Conservation (phyloP, 306 rosid species). For the Calophaca sinica region DNA sequence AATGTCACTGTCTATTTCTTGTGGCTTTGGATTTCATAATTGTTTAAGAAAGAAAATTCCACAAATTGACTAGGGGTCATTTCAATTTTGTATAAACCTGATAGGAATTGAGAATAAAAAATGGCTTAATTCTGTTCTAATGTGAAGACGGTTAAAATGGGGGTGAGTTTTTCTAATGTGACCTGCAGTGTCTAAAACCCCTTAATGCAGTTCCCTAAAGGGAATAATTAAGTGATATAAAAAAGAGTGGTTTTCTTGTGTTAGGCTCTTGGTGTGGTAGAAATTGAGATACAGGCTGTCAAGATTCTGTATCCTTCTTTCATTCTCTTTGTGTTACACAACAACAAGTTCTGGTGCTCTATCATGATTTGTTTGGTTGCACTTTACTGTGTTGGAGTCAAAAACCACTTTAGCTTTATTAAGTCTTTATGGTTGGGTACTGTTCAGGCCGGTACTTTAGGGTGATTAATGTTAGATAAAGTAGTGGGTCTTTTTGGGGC, state of each 20-base stretch:
- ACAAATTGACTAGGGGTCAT: too few relatives aligned
- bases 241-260: neutral
- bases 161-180: too few relatives aligned
- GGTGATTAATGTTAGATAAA: slow-evolving; percentile 25
- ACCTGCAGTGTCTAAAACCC: too few relatives aligned
- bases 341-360: neutral
- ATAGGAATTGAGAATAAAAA: too few relatives aligned
- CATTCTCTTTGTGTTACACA: neutral
- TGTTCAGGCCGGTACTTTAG: slow-evolving; percentile 2
- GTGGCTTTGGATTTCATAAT: neutral
- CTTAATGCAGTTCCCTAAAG: neutral
- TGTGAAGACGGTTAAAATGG: too few relatives aligned
- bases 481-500: neutral
- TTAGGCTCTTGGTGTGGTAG: slow-evolving; percentile 24
- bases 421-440: neutral
- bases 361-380: slow-evolving; percentile 32
- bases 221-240: neutral
- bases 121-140: too few relatives aligned
- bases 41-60: neutral
- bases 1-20: neutral
- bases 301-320: slow-evolving; percentile 10
- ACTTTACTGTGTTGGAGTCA: slow-evolving; percentile 17
- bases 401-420: neutral
- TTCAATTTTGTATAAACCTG: too few relatives aligned
- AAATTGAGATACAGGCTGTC: slow-evolving; percentile 4